Conservation (phyloP, 805 yeast genomes). For the Ogataea trehaloabstinens region DNA sequence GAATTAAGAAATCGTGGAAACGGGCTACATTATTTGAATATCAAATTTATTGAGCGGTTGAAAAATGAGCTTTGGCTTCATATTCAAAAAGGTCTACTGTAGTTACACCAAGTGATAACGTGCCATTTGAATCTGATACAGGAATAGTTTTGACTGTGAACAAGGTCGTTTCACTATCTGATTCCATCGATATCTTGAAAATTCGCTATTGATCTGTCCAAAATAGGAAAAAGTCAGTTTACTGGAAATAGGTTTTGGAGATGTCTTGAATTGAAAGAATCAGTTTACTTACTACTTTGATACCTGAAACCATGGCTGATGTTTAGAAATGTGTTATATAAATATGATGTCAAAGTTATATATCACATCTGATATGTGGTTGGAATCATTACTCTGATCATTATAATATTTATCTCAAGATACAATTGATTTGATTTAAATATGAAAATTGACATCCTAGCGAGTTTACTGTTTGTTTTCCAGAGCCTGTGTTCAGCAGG, state of each 20-base stretch:
- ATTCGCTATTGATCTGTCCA: not conserved
- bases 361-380: no score
- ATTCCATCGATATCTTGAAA: not conserved
- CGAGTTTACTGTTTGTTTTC: not conserved
- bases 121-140: no score
- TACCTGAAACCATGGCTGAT: no score
- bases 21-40: conserved; percentile 41
- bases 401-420: no score
- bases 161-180: not conserved
- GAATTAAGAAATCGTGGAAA: conserved; percentile 14
- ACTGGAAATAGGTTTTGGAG: no score
- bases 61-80: conserved; percentile 38
- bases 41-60: conserved; percentile 52
- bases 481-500: not conserved
- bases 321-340: no score
- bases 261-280: no score
- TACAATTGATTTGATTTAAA: no score
- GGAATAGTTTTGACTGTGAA: not conserved
- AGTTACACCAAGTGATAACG: no score
- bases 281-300: no score
- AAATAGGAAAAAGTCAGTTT: not conserved
- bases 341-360: no score
- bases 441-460: not conserved
- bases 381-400: no score
- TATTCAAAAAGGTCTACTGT: conserved; percentile 8